Base-by-base conservation (phyloP, 345 rosid species). In the Salix koriyanagi region DNA sequence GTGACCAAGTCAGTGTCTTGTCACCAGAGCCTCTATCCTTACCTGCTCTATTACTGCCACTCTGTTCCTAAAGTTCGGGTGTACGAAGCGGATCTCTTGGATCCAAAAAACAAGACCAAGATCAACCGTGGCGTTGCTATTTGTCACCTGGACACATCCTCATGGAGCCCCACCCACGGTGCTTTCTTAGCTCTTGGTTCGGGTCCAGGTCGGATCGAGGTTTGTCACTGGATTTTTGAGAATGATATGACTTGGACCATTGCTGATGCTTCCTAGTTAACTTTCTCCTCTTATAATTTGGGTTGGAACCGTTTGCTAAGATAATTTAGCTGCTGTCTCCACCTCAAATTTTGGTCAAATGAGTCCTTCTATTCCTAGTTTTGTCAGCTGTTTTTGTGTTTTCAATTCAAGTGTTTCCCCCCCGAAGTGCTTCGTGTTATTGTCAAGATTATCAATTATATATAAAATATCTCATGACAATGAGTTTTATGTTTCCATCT, bases 211-310 rank as follows among this genome's bases (percentile, higher is more conserved):
- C 84, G 65, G 75, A 89, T 89, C 26, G 96, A 93, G 77, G 93
- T 91, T 1, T 93, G 97, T 34, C 97, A 93, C 76, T 93, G 97
- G 97, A 94, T 94, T 30, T 94, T 94, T 58, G 90, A 94, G 82
- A 90, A 90, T 78, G 97, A 94, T 72, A 73, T 94, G 92, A 91
- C 89, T 15, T 92, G 97, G 97, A 85, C 85, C 12, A 67, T 75
- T 0, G 84, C 87, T 0, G 92, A 89, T 9, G 62, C 62, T 21
- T 54, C 23, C 1, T 56, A 9, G 23, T 56, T n/a, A n/a, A 56
- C 23, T n/a, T n/a, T 56, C 10, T n/a, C 4, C 11, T 10, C 3
- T 56, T n/a, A 11, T 56, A 56, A 56, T 56, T n/a, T 9, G 28
- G 62, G 14, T 3, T 1, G 62, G 62, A n/a, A 56, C 62, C 62